phyloP scores from a whole-genome alignment of 2,329 filamentous ascomycete genomes.

The Aspergillus udagawae region DNA sequence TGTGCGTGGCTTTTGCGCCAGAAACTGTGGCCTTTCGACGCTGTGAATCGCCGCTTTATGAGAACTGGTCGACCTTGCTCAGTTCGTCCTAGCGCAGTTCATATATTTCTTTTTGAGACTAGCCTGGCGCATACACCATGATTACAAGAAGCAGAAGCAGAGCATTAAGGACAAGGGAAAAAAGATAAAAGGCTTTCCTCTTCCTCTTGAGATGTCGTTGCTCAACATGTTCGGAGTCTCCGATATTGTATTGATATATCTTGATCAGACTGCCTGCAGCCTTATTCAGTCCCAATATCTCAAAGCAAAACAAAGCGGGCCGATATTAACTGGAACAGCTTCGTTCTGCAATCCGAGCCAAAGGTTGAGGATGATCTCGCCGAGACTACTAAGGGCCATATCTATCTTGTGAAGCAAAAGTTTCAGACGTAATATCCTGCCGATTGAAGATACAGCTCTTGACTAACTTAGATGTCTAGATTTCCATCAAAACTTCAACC shows the following conservation, averaged over 20 bases:
- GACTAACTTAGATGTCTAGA: too few species aligned
- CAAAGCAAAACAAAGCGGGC: neutral
- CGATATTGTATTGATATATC: too few species aligned
- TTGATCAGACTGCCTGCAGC: neutral
- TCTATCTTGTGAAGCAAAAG: too few species aligned
- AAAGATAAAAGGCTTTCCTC: slow-evolving; percentile 1
- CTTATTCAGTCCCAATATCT: neutral
- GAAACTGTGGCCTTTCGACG: slow-evolving; percentile 3
- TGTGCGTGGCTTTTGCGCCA: slow-evolving; percentile 2
- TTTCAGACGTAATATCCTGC: too few species aligned
- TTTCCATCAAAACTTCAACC: too few species aligned
- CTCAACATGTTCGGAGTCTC: neutral
- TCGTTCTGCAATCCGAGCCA: slow-evolving; percentile 8
- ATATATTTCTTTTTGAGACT: neutral
- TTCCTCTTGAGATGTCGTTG: neutral
- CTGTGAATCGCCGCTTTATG: neutral
- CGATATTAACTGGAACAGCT: slow-evolving; percentile 6
- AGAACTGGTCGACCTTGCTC: neutral
- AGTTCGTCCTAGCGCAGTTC: neutral
- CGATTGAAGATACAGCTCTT: too few species aligned
- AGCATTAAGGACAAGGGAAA: neutral
- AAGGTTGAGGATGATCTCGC: slow-evolving; percentile 1
- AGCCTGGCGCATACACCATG: slow-evolving; percentile 4
- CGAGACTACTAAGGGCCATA: slow-evolving; percentile 3
- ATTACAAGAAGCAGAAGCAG: neutral